phyloP scores from a whole-genome alignment of 2,329 filamentous ascomycete genomes.

The Epicoccum sorghinum region DNA sequence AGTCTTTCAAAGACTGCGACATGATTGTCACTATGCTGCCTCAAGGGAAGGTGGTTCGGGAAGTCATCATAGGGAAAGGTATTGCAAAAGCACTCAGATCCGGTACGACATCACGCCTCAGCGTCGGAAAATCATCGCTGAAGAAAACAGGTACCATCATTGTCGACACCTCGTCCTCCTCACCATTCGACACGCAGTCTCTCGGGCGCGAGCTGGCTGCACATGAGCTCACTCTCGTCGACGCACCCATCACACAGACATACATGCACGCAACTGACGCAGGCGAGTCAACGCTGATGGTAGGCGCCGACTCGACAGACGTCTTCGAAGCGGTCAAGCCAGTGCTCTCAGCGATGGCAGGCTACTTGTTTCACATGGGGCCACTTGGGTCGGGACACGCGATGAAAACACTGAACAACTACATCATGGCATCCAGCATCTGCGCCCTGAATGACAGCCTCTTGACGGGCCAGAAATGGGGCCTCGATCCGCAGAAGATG shows the following conservation, averaged over 20 bases:
- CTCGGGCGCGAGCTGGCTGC: conserved; percentile 40
- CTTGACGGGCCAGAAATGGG: conserved; percentile 45
- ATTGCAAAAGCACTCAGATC: not conserved
- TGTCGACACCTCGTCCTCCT: conserved; percentile 45
- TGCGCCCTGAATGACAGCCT: conserved; percentile 42
- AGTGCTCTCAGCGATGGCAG: conserved; percentile 42
- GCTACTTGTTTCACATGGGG: conserved; percentile 46
- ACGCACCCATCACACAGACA: conserved; percentile 47
- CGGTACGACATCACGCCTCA: not conserved
- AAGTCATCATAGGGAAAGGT: conserved; percentile 4
- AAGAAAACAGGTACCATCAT: conserved; percentile 34
- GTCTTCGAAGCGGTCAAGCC: conserved; percentile 41
- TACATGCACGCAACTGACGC: conserved; percentile 45
- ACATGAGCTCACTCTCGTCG: conserved; percentile 40
- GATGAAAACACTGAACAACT: conserved; percentile 46
- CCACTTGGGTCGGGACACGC: conserved; percentile 42
- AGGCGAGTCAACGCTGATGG: conserved; percentile 45
- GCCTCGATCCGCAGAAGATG: conserved; percentile 47
- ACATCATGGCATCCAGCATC: conserved; percentile 41
- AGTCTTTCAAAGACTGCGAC: conserved; percentile 9
- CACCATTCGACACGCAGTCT: conserved; percentile 43
- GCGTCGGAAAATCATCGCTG: too few relatives aligned
- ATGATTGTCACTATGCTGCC: conserved; percentile 13
- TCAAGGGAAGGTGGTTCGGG: conserved; percentile 5
- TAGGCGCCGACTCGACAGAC: conserved; percentile 33